These are phyloP conservation scores for Wickerhamomyces mucosus DNA, from an alignment of 805 yeast genomes.

Conservation along the genomic window DNA sequence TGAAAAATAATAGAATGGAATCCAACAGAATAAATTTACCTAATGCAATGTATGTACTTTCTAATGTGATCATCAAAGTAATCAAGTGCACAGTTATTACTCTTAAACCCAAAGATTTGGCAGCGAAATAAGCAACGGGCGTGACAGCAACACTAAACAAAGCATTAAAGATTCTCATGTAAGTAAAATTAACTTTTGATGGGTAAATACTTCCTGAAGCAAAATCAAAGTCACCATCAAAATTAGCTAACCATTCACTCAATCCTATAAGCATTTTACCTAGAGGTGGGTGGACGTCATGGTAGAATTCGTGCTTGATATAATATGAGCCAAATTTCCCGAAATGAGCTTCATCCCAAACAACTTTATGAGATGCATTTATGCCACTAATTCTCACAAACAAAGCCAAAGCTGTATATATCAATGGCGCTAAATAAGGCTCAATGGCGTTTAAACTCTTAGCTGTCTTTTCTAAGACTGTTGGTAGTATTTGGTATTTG, in stretches of 20 bases:
- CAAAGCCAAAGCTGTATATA: constrained; percentile 36
- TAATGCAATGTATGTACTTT: constrained; percentile 58
- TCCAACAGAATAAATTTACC: constrained; percentile 71
- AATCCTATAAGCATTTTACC: constrained; percentile 76
- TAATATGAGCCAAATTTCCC: constrained; percentile 82
- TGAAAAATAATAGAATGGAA: constrained; percentile 68
- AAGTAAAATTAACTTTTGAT: constrained; percentile 44
- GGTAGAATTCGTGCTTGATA: constrained; percentile 69
- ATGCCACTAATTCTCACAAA: constrained; percentile 53
- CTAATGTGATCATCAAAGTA: constrained; percentile 54
- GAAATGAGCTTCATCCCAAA: constrained; percentile 90
- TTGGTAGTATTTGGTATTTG: too few species aligned
- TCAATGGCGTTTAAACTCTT: too few species aligned
- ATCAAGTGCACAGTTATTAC: constrained; percentile 49
- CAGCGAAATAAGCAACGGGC: constrained; percentile 65
- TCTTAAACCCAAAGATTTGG: constrained; percentile 45
- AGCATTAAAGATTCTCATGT: constrained; percentile 68
- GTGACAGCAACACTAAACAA: constrained; percentile 55
- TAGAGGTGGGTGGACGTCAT: constrained; percentile 82
- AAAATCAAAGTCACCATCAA: constrained; percentile 68
- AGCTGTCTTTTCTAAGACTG: too few species aligned
- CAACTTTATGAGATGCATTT: constrained; percentile 47
- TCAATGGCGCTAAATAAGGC: constrained; percentile 29
- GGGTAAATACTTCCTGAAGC: constrained; percentile 61
- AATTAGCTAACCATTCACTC: constrained; percentile 76